These are phyloP conservation scores for Coelastrella sp. DNA, from an alignment of 139 green algal genomes.

Conservation along the genomic window DNA sequence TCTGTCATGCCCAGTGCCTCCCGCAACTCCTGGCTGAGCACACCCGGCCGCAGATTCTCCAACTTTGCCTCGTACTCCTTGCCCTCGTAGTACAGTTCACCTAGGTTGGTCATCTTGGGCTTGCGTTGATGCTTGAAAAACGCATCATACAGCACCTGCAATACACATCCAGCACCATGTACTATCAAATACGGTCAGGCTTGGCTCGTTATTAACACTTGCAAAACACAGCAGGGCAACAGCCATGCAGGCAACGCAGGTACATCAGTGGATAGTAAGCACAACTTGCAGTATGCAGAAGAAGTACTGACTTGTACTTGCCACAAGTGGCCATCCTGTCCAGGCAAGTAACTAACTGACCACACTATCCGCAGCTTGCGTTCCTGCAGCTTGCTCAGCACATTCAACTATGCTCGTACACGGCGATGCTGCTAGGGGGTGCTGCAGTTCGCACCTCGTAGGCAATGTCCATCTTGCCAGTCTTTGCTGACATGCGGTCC, in stretches of 20 bases:
- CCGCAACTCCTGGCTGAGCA: constrained; percentile 81
- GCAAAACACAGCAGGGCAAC: too few species aligned
- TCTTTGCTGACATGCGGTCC: constrained; percentile 90
- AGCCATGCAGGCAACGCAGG: too few species aligned
- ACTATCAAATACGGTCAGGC: too few species aligned
- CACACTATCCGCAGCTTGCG: neutral
- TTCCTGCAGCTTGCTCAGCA: too few species aligned
- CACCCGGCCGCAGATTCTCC: constrained; percentile 72
- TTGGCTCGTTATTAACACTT: too few species aligned
- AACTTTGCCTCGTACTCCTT: constrained; percentile 74
- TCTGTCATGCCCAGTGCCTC: constrained; percentile 90
- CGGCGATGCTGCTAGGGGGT: neutral
- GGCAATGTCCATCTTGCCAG: constrained; percentile 98
- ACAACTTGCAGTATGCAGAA: too few species aligned
- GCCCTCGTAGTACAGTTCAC: constrained; percentile 99
- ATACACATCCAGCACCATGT: neutral
- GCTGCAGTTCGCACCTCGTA: constrained; percentile 77
- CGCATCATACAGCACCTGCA: constrained; percentile 93
- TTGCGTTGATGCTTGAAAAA: constrained; percentile 99
- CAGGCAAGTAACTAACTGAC: too few species aligned
- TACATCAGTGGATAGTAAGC: too few species aligned
- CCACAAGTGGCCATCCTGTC: too few species aligned
- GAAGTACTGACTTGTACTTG: too few species aligned
- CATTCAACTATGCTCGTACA: too few species aligned
- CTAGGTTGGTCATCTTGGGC: constrained; percentile 86